Evolutionary conservation across 768 basidiomycete species (phyloP).

Genomic region (Xerocomus potaroensis): DNA sequence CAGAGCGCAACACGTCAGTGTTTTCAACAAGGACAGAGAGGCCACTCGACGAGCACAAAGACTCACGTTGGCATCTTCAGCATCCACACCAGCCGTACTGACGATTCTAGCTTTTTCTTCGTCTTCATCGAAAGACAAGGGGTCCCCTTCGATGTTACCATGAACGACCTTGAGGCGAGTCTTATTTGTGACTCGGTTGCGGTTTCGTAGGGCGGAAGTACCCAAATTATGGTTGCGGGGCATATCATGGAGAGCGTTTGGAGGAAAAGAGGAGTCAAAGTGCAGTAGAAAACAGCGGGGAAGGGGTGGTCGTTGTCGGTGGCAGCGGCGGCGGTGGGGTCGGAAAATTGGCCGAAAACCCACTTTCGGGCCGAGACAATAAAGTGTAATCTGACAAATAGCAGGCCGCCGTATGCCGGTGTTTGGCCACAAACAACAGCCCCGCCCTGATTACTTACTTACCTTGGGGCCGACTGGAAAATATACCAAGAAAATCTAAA

Average conservation of each 20-base stretch:
- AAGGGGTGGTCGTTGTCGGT: slow-evolving; percentile 42
- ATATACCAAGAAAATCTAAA: slow-evolving; percentile 9
- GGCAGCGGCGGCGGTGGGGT: slow-evolving; percentile 55
- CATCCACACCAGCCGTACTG: slow-evolving; percentile 83
- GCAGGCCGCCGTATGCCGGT: slow-evolving; percentile 27
- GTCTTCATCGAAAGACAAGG: slow-evolving; percentile 78
- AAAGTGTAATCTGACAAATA: slow-evolving; percentile 30
- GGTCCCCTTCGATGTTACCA: slow-evolving; percentile 78
- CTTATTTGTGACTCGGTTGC: slow-evolving; percentile 91
- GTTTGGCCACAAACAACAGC: slow-evolving; percentile 28
- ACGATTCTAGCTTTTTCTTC: slow-evolving; percentile 81
- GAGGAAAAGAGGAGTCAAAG: slow-evolving; percentile 38
- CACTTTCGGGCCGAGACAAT: slow-evolving; percentile 51
- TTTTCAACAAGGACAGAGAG: slow-evolving; percentile 41
- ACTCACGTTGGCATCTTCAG: slow-evolving; percentile 92
- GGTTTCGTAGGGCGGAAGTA: slow-evolving; percentile 76
- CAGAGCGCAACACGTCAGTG: slow-evolving; percentile 39
- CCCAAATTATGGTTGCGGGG: slow-evolving; percentile 76
- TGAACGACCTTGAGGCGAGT: slow-evolving; percentile 81
- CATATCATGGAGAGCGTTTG: slow-evolving; percentile 71
- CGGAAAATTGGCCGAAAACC: slow-evolving; percentile 61
- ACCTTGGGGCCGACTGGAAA: slow-evolving; percentile 16
- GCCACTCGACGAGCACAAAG: slow-evolving; percentile 32
- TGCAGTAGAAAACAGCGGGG: slow-evolving; percentile 26
- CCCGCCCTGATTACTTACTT: slow-evolving; percentile 26